Evolutionary conservation across 2,329 filamentous ascomycete species (phyloP).

Genomic region (Paecilomyces niveus): DNA sequence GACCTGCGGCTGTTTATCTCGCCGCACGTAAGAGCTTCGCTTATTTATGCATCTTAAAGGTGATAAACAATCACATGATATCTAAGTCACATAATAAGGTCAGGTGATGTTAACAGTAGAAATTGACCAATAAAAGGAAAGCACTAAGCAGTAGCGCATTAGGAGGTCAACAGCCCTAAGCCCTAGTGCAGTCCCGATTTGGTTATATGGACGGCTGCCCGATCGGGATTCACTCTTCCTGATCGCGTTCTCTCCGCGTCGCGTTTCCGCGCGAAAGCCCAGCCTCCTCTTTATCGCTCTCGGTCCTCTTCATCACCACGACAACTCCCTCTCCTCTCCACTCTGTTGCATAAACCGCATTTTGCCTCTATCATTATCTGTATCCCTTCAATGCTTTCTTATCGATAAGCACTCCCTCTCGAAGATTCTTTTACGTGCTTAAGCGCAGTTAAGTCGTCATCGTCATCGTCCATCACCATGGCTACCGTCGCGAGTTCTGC

Average conservation of each 20-base stretch:
- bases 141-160: no score
- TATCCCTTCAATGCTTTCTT: not conserved
- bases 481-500: conserved; percentile 7
- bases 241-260: conserved; percentile 16
- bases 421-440: conserved; percentile 1
- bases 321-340: conserved; percentile 2
- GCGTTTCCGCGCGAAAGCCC: conserved; percentile 12
- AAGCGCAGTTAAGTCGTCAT: not conserved
- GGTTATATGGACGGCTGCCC: no score
- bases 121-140: no score
- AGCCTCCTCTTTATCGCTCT: conserved; percentile 9
- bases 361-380: conserved; percentile 1
- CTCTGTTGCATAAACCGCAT: conserved; percentile 3
- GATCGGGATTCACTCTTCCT: not conserved
- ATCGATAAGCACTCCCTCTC: conserved; percentile 1
- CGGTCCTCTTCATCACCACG: not conserved
- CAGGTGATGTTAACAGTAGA: no score
- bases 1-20: no score
- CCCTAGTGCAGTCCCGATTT: no score
- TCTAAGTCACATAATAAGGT: no score
- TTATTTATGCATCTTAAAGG: no score
- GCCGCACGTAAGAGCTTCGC: no score
- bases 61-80: no score
- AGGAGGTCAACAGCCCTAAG: no score
- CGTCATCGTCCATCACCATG: conserved; percentile 9